phyloP scores from a whole-genome alignment of 2,329 filamentous ascomycete species.

The Coleophoma eucalyptorum region DNA sequence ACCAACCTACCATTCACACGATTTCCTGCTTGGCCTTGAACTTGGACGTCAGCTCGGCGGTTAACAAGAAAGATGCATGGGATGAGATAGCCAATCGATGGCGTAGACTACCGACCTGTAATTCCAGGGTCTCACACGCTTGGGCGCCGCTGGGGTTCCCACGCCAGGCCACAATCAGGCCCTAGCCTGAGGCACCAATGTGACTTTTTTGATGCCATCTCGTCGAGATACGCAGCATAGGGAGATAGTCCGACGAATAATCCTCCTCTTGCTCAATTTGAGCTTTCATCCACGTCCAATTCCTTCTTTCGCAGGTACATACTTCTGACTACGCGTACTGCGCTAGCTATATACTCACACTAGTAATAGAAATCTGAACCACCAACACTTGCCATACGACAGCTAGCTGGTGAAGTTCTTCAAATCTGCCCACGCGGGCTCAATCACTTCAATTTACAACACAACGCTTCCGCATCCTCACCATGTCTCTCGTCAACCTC shows the following conservation, averaged over 20 bases:
- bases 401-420: neutral
- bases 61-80: neutral
- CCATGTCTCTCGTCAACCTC: slow-evolving; percentile 70
- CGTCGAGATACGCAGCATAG: too few species aligned
- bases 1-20: neutral
- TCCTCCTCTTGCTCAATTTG: too few species aligned
- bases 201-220: too few species aligned
- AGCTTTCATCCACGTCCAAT: too few species aligned
- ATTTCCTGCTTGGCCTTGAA: neutral
- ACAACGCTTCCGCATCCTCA: neutral
- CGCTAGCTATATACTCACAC: too few species aligned
- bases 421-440: slow-evolving; percentile 20
- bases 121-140: neutral
- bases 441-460: neutral
- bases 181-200: too few species aligned
- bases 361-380: too few species aligned
- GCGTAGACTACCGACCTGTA: neutral
- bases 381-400: neutral
- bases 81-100: neutral
- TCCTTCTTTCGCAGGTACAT: too few species aligned
- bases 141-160: too few species aligned
- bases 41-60: slow-evolving; percentile 3
- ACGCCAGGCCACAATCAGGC: too few species aligned
- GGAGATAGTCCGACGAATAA: too few species aligned
- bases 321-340: too few species aligned